Base-by-base conservation (phyloP, 345 rosid genomes). In the Eucalyptus dawsonii region DNA sequence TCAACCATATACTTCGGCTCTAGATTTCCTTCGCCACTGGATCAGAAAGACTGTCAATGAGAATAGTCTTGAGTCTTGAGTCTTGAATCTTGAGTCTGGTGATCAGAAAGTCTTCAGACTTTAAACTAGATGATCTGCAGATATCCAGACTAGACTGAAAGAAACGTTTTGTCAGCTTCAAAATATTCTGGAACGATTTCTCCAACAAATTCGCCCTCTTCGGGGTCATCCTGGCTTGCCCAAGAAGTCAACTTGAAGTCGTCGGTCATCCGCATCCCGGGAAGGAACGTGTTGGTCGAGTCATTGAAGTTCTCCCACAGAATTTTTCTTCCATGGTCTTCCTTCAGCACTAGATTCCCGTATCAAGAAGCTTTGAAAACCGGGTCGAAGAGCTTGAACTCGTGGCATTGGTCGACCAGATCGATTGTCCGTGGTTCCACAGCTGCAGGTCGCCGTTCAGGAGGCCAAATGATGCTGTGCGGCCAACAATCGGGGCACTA, bases 201-300 rank as follows among this genome's bases (percentile, higher is more conserved):
- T n/a, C n/a, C n/a, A n/a, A n/a, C n/a, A n/a, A n/a, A n/a, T n/a
- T n/a, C n/a, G 47, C 98, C 97, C 31, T 90, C 87, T 21, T 92
- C 86, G 5, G 98, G 98, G 65, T 95, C 94, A 76, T 89, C 90
- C 49, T 10, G 69, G 62, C 93, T 92, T 80, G 54, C 91, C 97
- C 97, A 96, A 16, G 97, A 95, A 89, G 90, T 91, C 88, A 94
- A 88, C 5, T 37, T 87, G 54, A 92, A 24, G 3, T 86, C 50
- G 22, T 81, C 58, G 40, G 65, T 85, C 92, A 94, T 90, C 58
- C 10, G 91, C 96, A 95, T 95, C 37, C 96, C 94, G 6, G 92
- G 92, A 88, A 95, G 94, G 92, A 94, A 94, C 15, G 95, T 93
- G 88, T 95, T 92, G 24, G 94, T 93, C 21, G 94, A 91, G 19